phyloP scores from a whole-genome alignment of 2,329 filamentous ascomycete genomes.

The Penicillium sp. region DNA sequence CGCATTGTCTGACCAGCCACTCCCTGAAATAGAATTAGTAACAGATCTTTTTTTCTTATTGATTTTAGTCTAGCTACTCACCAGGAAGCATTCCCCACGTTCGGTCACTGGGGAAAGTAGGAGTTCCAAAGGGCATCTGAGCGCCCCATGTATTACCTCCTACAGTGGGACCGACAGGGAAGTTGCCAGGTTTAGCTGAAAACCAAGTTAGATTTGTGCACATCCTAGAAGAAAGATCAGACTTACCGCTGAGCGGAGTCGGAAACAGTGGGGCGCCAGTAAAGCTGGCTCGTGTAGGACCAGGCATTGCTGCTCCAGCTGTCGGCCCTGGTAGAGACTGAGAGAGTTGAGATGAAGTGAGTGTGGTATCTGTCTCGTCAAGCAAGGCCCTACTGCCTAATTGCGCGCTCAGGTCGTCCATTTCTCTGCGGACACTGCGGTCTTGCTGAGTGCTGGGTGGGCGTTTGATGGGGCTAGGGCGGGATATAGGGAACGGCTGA shows the following conservation, averaged over 20 bases:
- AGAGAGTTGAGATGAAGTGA: slow-evolving; percentile 54
- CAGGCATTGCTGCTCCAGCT: slow-evolving; percentile 55
- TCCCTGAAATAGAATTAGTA: slow-evolving; percentile 38
- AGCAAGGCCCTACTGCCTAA: slow-evolving; percentile 90
- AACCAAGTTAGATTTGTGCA: slow-evolving; percentile 23
- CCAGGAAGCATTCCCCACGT: slow-evolving; percentile 47
- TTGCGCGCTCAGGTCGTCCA: slow-evolving; percentile 76
- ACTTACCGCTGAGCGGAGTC: slow-evolving; percentile 49
- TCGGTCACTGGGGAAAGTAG: slow-evolving; percentile 41
- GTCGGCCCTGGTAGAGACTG: slow-evolving; percentile 57
- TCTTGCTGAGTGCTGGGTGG: slow-evolving; percentile 73
- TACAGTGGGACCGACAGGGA: slow-evolving; percentile 37
- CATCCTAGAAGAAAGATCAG: background rate
- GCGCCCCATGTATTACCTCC: slow-evolving; percentile 41
- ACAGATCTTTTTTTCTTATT: slow-evolving; percentile 4
- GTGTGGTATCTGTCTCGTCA: slow-evolving; percentile 72
- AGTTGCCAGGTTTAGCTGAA: slow-evolving; percentile 41
- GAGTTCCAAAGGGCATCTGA: slow-evolving; percentile 43
- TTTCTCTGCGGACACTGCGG: slow-evolving; percentile 55
- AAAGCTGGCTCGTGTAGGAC: slow-evolving; percentile 49
- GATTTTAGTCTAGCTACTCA: slow-evolving; percentile 27
- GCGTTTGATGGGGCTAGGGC: slow-evolving; percentile 85
- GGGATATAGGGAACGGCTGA: slow-evolving; percentile 73
- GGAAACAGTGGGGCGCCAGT: slow-evolving; percentile 48
- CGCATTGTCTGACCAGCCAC: slow-evolving; percentile 53